A percentile compares a stretch with the other conserved stretches of the same genome.
Conservation (phyloP, 2,329 filamentous ascomycete species). For the Trichoderma atrobrunneum region DNA sequence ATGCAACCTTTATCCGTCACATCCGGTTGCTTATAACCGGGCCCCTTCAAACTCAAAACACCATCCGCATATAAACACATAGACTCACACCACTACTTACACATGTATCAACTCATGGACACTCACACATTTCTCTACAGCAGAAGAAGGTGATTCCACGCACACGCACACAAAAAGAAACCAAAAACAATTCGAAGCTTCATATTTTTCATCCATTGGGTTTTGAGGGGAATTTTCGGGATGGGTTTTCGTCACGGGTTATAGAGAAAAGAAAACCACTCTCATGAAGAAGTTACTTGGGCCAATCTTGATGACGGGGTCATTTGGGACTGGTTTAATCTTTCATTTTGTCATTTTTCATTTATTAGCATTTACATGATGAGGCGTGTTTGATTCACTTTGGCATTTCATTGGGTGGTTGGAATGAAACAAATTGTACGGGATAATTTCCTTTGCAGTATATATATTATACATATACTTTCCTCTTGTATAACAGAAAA, state of each 20-base stretch:
- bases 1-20: slow-evolving; percentile 1
- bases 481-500: slow-evolving; percentile 1
- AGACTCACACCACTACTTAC: background rate
- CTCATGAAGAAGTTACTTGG: background rate
- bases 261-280: background rate
- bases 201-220: background rate
- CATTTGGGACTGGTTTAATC: background rate
- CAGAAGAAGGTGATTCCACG: background rate
- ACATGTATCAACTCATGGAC: background rate
- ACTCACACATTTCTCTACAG: slow-evolving; percentile 7
- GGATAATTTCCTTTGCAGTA: background rate
- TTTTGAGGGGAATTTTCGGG: background rate
- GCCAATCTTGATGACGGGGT: background rate
- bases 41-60: background rate
- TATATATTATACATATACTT: background rate
- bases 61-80: background rate
- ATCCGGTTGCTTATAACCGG: slow-evolving; percentile 3
- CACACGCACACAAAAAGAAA: background rate
- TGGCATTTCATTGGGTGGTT: slow-evolving; percentile 1
- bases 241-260: slow-evolving; percentile 1
- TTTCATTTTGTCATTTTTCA: background rate
- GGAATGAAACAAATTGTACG: background rate
- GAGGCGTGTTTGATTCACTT: slow-evolving; percentile 9
- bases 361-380: slow-evolving; percentile 9
- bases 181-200: background rate